These are phyloP conservation scores for Climacium dendroides DNA, from an alignment of 225 moss, liverwort and hornwort genomes.

Conservation along the genomic window DNA sequence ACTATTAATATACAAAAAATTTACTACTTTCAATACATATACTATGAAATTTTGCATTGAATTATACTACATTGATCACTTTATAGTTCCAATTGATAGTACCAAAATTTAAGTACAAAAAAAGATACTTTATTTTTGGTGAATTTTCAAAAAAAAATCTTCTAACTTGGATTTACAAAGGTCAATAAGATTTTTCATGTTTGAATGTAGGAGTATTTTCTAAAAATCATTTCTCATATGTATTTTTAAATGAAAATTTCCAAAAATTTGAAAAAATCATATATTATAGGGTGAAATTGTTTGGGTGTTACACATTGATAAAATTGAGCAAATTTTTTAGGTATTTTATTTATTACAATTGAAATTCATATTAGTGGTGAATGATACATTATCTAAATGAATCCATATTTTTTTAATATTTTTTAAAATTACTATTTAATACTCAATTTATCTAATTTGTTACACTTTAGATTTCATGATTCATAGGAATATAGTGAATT, in stretches of 20 bases:
- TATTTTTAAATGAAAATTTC: too few species aligned
- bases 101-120: neutral
- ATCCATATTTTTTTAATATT: neutral
- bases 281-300: neutral
- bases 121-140: neutral
- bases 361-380: neutral
- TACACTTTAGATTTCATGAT: neutral
- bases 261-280: too few species aligned
- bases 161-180: neutral
- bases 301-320: rapidly evolving
- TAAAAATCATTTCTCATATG: neutral
- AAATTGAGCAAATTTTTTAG: neutral
- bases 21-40: too few species aligned
- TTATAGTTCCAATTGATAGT: rapidly evolving
- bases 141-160: too few species aligned
- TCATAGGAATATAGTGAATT: neutral
- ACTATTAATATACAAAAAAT: neutral
- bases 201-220: neutral
- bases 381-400: neutral
- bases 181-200: neutral
- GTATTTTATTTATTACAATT: neutral
- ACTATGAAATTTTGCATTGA: neutral
- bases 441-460: neutral
- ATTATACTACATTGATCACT: neutral
- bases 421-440: too few species aligned